A percentile compares a stretch with the other conserved stretches of the same genome.
These are phyloP conservation scores for Drosera spatulata DNA, from an alignment of 179 eudicot species.

Conservation along the genomic window DNA sequence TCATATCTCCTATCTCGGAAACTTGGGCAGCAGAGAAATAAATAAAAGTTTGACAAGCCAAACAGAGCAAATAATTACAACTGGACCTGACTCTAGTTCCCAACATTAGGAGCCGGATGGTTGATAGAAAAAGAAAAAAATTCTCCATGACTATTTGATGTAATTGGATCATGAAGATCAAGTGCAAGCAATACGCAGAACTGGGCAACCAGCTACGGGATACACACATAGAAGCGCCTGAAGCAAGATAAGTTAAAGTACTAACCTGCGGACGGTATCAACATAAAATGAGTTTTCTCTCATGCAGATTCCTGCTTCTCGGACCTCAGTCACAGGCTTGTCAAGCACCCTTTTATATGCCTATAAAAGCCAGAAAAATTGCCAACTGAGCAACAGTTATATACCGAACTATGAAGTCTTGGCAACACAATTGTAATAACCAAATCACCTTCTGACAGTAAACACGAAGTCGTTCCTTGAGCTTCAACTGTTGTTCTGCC, in stretches of 20 bases:
- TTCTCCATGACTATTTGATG: background rate
- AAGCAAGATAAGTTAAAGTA: slow-evolving; percentile 3
- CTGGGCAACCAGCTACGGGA: background rate
- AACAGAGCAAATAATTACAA: background rate
- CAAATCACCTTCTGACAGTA: slow-evolving; percentile 81
- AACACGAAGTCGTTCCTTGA: slow-evolving; percentile 82
- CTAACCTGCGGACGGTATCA: slow-evolving; percentile 96
- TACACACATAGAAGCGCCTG: background rate
- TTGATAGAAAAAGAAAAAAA: background rate
- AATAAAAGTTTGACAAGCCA: slow-evolving; percentile 1
- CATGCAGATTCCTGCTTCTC: slow-evolving; percentile 99
- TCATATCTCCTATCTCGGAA: slow-evolving; percentile 99
- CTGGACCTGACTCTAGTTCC: background rate
- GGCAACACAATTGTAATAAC: background rate
- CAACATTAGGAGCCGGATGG: background rate
- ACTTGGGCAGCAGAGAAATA: slow-evolving; percentile 28
- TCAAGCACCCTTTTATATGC: slow-evolving; percentile 90
- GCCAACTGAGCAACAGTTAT: slow-evolving; percentile 6
- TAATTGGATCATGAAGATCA: background rate
- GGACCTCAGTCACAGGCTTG: slow-evolving; percentile 83
- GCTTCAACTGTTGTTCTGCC: slow-evolving; percentile 74
- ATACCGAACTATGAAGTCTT: background rate
- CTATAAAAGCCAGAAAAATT: slow-evolving; percentile 20
- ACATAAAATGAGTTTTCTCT: slow-evolving; percentile 96
- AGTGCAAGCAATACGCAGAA: background rate